A percentile compares a stretch with the other conserved stretches of the same genome.
These are phyloP conservation scores for Trichosanthes cucumerina DNA, from an alignment of 306 rosid genomes.

Conservation along the genomic window DNA sequence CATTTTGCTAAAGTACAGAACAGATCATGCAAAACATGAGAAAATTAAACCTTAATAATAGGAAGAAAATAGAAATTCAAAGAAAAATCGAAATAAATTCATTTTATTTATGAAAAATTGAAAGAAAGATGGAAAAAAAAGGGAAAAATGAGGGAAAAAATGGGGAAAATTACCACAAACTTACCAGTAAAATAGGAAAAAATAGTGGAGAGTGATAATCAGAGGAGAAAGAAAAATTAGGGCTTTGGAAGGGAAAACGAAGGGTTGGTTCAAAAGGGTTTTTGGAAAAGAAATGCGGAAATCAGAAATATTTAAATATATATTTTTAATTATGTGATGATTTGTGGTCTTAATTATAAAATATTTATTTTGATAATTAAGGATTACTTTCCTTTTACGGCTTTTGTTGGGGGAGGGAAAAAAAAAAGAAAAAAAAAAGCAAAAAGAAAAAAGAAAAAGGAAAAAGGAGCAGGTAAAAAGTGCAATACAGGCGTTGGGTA, in stretches of 20 bases:
- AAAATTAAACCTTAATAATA: background rate
- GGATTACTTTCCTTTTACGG: constrained; percentile 8
- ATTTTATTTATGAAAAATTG: background rate
- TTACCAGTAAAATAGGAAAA: constrained; percentile 38
- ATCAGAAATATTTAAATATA: constrained; percentile 1
- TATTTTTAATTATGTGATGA: background rate
- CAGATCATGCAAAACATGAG: constrained; percentile 9
- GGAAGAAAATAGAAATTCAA: background rate
- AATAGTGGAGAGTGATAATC: constrained; percentile 18
- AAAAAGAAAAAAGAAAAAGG: background rate
- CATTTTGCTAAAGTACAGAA: background rate
- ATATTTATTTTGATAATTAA: background rate
- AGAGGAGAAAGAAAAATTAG: constrained; percentile 17
- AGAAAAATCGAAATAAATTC: background rate
- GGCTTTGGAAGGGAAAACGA: background rate
- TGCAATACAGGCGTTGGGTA: background rate
- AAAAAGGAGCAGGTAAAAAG: constrained; percentile 1
- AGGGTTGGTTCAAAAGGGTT: background rate
- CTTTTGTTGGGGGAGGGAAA: background rate
- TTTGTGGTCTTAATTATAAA: background rate
- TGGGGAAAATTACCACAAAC: constrained; percentile 14
- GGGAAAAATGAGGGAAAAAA: background rate
- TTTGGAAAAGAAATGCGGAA: constrained; percentile 4
- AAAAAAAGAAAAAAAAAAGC: background rate
- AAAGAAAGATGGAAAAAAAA: background rate